Base-by-base conservation (phyloP, 2,329 filamentous ascomycete species). In the Alternaria infectoria region DNA sequence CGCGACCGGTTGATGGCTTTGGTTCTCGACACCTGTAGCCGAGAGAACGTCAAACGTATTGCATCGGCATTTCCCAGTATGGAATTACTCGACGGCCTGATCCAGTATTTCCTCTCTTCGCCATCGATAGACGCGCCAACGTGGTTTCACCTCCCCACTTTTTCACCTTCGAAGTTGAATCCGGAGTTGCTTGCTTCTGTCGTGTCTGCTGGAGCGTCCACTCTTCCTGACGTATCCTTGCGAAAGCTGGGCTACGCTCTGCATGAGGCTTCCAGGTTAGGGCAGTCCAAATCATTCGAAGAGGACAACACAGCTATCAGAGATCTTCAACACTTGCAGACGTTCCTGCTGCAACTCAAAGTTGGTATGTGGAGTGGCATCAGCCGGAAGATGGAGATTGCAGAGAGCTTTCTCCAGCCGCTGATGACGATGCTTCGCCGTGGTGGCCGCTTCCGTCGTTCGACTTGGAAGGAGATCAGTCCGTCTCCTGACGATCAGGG, bases 1-100 rank as follows among this genome's bases (percentile, higher is more conserved):
- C 78, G 83, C 28, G 90, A 93, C 74, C 85, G 84, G 50, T 84
- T 91, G 2, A 80, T 93, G 59, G 88, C 86, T 11, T 84, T 91
- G 61, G 86, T 92, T 2, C 79, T 92, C 36, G 83, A 84, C 54
- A 88, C 86, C 5, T 89, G 86, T 69, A 86, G 85, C 50, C 79
- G 80, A 3, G 70, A 85, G 77, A 79, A 85, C 78, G 77, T 84
- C 74, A 69, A 68, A 62, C 85, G 82, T 54, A 86, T 88, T 19
- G 87, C 85, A 17, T 86, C 83, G 1, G 89, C 88, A 0, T 91
- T 91, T 66, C 88, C 88, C 0, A 88, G 87, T 1, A 83, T 87
- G 17, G 85, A 87, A 21, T 76, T 88, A 13, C 81, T 91, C 63
- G 88, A 90, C 68, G 87, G 85, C 10, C 81, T 90, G 59, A 82